phyloP scores from a whole-genome alignment of 805 yeast genomes.

The Teunomyces pallodes region DNA sequence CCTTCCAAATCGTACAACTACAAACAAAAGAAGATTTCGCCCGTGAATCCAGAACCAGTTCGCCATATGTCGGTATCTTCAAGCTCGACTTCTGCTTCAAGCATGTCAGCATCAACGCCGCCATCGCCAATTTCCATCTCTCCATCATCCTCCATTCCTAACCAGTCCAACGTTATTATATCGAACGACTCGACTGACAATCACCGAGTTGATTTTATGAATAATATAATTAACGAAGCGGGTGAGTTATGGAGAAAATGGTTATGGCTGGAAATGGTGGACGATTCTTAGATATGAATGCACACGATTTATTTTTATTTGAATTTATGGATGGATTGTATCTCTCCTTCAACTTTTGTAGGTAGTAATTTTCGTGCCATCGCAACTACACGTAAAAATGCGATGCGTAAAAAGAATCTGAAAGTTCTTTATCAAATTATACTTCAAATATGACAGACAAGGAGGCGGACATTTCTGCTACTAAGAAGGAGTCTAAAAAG shows the following conservation, averaged over 20 bases:
- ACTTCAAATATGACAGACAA: neutral
- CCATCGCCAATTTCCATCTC: slow-evolving; percentile 10
- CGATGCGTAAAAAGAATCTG: slow-evolving; percentile 2
- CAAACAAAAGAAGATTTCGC: slow-evolving; percentile 26
- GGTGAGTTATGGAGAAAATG: slow-evolving; percentile 89
- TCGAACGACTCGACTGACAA: slow-evolving; percentile 35
- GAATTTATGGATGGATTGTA: slow-evolving; percentile 1
- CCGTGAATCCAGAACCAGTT: neutral
- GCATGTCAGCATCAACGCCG: slow-evolving; percentile 12
- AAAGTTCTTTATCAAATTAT: neutral
- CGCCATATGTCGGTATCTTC: neutral
- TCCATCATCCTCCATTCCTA: slow-evolving; percentile 5
- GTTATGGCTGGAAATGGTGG: slow-evolving; percentile 51
- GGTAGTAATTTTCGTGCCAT: neutral
- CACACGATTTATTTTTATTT: neutral
- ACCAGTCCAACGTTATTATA: slow-evolving; percentile 18
- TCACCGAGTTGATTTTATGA: slow-evolving; percentile 60
- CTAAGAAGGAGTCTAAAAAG: slow-evolving; percentile 14
- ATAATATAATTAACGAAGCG: slow-evolving; percentile 69
- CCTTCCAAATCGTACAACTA: slow-evolving; percentile 46
- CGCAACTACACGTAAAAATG: neutral
- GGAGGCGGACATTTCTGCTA: neutral
- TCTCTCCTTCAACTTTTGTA: neutral
- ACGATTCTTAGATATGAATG: slow-evolving; percentile 18
- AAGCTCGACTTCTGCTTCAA: slow-evolving; percentile 8